Evolutionary conservation across 2,329 filamentous ascomycete species (phyloP).

Genomic region (Fusarium sublunatum): DNA sequence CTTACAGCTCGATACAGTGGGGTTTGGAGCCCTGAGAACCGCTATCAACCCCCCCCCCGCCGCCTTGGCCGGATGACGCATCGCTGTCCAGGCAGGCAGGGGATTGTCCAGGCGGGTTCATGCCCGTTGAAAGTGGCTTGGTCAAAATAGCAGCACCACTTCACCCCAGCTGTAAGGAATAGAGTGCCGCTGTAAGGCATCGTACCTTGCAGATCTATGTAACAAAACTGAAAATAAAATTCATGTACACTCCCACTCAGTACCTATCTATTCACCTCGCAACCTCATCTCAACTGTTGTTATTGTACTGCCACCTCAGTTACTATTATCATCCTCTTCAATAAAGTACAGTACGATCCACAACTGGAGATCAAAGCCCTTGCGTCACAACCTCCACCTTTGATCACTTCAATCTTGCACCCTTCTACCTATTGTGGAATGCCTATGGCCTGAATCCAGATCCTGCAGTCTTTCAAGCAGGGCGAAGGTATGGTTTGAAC

Average conservation of each 20-base stretch:
- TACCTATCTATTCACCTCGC: too few species aligned
- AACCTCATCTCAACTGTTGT: not conserved
- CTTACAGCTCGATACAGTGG: conserved; percentile 29
- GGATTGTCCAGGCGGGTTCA: not conserved
- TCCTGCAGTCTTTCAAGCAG: conserved; percentile 7
- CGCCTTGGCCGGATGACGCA: conserved; percentile 23
- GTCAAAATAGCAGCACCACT: not conserved
- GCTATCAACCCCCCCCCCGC: not conserved
- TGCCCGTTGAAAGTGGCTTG: too few species aligned
- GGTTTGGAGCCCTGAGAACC: conserved; percentile 39
- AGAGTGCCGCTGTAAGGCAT: conserved; percentile 8
- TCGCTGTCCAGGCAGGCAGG: not conserved
- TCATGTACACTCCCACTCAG: not conserved
- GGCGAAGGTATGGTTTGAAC: not conserved
- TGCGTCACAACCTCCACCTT: conserved; percentile 41
- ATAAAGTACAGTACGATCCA: conserved; percentile 21
- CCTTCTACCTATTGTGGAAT: conserved; percentile 12
- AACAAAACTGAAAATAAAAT: not conserved
- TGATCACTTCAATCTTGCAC: conserved; percentile 22
- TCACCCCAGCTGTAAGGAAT: not conserved
- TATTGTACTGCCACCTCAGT: conserved; percentile 5
- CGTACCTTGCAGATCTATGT: conserved; percentile 17
- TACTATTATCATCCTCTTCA: conserved; percentile 7
- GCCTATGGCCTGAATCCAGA: conserved; percentile 12
- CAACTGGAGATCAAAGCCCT: conserved; percentile 30